Conservation (phyloP, 73 alveolate species). For the Effrenium voratum region DNA sequence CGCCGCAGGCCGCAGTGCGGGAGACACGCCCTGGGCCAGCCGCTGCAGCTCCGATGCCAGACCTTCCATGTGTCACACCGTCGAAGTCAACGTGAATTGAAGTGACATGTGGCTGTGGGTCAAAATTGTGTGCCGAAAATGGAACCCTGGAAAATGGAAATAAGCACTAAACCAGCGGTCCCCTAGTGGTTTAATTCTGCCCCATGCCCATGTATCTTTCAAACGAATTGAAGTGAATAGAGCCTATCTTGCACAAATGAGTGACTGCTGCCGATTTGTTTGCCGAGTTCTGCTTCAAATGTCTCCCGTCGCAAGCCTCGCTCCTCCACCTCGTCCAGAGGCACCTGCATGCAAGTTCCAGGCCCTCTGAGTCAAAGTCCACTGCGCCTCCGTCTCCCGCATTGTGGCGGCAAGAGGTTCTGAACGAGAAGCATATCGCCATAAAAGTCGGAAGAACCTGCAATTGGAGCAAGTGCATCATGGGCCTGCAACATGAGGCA, state of each 20-base stretch:
- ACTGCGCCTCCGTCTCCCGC: background rate
- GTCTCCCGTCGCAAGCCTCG: background rate
- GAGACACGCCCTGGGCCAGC: background rate
- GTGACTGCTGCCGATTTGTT: too few species aligned
- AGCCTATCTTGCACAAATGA: too few species aligned
- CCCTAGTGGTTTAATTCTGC: too few species aligned
- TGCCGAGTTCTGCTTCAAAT: too few species aligned
- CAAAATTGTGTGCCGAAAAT: too few species aligned
- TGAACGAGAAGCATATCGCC: conserved; percentile 21
- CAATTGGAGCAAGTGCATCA: background rate
- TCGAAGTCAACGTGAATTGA: too few species aligned
- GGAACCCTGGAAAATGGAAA: too few species aligned
- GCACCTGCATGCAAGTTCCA: background rate
- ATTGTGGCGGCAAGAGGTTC: background rate
- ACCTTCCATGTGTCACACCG: too few species aligned
- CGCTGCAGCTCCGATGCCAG: conserved; percentile 1
- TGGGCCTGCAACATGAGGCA: background rate
- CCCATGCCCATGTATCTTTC: too few species aligned
- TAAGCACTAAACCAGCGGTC: too few species aligned
- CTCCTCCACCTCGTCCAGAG: background rate
- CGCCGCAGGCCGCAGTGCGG: background rate
- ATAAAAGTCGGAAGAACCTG: conserved; percentile 45
- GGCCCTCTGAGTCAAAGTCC: background rate
- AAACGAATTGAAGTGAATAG: too few species aligned
- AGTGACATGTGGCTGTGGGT: too few species aligned